Evolutionary conservation across 2,329 filamentous ascomycete genomes (phyloP).

Genomic region (Zymoseptoria pseudotritici): DNA sequence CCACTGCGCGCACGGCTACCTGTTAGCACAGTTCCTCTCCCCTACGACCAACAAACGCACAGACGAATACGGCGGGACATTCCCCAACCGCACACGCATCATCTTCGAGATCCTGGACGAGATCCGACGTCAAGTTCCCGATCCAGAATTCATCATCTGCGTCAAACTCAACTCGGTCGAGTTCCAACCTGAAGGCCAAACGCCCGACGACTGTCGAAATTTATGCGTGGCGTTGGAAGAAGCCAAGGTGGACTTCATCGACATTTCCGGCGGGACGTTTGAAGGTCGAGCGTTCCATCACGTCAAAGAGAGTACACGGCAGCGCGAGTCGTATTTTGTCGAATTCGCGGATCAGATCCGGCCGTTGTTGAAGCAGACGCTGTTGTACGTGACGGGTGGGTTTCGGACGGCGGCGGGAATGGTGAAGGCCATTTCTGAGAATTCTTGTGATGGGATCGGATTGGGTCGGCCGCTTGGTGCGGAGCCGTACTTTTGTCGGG

Average conservation of each 20-base stretch:
- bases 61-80: slow-evolving; percentile 37
- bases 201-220: slow-evolving; percentile 21
- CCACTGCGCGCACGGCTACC: slow-evolving; percentile 35
- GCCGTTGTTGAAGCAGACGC: slow-evolving; percentile 25
- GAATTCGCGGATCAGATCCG: slow-evolving; percentile 26
- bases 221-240: slow-evolving; percentile 22
- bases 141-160: slow-evolving; percentile 23
- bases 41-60: slow-evolving; percentile 36
- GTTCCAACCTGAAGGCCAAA: slow-evolving; percentile 23
- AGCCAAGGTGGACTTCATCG: slow-evolving; percentile 20
- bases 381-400: slow-evolving; percentile 28
- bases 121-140: slow-evolving; percentile 16
- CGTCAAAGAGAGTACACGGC: slow-evolving; percentile 22
- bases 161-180: slow-evolving; percentile 28
- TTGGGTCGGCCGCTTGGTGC: slow-evolving; percentile 25
- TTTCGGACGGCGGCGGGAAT: slow-evolving; percentile 26
- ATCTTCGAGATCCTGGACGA: slow-evolving; percentile 37
- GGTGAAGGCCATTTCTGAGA: slow-evolving; percentile 18
- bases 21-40: slow-evolving; percentile 36
- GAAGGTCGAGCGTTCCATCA: slow-evolving; percentile 25
- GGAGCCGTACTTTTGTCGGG: slow-evolving; percentile 25
- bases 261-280: slow-evolving; percentile 24
- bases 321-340: slow-evolving; percentile 25
- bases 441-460: slow-evolving; percentile 24
- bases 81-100: slow-evolving; percentile 34